Conservation (phyloP, 768 basidiomycete genomes). For the Podaxis mareebaensis region DNA sequence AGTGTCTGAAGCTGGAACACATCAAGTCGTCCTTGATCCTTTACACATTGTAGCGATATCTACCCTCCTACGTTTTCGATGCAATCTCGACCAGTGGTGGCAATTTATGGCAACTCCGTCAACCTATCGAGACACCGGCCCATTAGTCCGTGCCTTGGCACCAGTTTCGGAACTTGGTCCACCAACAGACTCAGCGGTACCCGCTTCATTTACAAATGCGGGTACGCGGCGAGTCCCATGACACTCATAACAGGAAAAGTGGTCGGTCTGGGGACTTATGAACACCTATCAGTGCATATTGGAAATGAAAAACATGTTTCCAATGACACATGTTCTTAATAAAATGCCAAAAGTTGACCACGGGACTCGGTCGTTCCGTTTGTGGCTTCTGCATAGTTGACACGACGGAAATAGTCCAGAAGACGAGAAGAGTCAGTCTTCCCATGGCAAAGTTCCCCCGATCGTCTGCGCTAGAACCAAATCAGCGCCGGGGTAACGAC, state of each 20-base stretch:
- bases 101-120: not conserved
- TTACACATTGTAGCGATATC: not conserved
- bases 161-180: not conserved
- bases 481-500: not conserved
- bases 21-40: not conserved
- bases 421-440: not conserved
- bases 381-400: constrained; percentile 1
- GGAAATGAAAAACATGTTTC: constrained; percentile 4
- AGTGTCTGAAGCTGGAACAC: not conserved
- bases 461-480: not conserved
- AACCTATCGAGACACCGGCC: not conserved
- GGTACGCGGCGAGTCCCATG: not conserved
- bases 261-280: not conserved
- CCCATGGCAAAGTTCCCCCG: not conserved
- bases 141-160: not conserved
- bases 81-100: not conserved
- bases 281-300: not conserved
- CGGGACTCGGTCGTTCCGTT: not conserved
- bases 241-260: not conserved
- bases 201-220: too few species aligned
- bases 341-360: not conserved
- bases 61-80: not conserved
- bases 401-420: not conserved
- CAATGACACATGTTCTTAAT: not conserved
- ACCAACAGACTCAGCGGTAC: too few species aligned